phyloP scores from a whole-genome alignment of 2,329 filamentous ascomycete species.

The Colletotrichum lentis region DNA sequence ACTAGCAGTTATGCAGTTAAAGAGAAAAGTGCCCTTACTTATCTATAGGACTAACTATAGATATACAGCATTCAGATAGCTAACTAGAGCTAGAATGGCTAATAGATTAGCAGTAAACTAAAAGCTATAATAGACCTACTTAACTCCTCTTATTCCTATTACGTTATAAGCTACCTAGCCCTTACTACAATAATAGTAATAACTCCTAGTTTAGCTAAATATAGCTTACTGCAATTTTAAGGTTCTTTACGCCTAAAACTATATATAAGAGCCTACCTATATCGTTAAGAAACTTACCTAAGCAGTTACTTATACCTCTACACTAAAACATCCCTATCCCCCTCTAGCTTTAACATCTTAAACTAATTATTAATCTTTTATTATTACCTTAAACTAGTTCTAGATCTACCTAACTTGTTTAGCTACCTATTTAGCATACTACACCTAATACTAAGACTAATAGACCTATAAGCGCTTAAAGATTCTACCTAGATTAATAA shows the following conservation, averaged over 20 bases:
- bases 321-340: no score
- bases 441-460: neutral
- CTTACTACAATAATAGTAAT: neutral
- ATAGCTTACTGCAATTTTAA: neutral
- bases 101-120: neutral
- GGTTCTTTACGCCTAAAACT: neutral
- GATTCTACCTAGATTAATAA: neutral
- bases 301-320: neutral
- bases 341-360: no score
- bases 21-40: neutral
- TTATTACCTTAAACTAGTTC: no score
- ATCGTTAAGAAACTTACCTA: neutral
- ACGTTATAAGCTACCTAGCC: neutral
- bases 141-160: neutral
- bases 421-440: neutral
- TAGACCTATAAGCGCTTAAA: neutral
- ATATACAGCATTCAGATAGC: no score
- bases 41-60: neutral
- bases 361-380: no score
- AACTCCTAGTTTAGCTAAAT: neutral
- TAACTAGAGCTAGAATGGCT: neutral
- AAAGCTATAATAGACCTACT: neutral
- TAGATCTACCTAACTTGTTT: no score
- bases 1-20: neutral
- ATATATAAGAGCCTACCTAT: neutral